Percentiles rank a stretch among this genome's conserved stretches.
Conservation (phyloP, 2,329 filamentous ascomycete species). For the Stemphylium beticola region DNA sequence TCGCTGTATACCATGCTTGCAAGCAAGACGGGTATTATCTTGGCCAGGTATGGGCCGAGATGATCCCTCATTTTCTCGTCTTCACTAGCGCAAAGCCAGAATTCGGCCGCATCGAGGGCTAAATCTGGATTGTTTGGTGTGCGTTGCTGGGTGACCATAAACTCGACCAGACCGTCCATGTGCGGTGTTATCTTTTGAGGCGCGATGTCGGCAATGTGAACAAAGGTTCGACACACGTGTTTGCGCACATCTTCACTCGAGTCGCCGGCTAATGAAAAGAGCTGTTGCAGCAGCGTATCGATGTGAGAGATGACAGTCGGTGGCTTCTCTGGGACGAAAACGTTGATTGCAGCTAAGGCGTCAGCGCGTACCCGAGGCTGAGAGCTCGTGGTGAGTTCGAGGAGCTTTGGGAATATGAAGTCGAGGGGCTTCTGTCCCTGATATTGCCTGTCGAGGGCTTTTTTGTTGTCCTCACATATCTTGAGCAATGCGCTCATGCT, state of each 20-base stretch:
- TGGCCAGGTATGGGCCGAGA: constrained; percentile 77
- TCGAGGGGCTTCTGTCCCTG: constrained; percentile 86
- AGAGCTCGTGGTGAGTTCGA: constrained; percentile 81
- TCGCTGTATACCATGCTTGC: constrained; percentile 96
- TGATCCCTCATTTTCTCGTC: constrained; percentile 79
- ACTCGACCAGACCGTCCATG: constrained; percentile 85
- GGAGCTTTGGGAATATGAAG: constrained; percentile 86
- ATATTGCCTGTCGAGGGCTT: constrained; percentile 83
- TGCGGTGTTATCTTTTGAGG: constrained; percentile 91
- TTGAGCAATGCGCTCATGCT: constrained; percentile 92
- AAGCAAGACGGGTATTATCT: constrained; percentile 88
- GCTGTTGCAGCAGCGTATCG: constrained; percentile 78
- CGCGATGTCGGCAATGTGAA: constrained; percentile 86
- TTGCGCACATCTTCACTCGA: constrained; percentile 80
- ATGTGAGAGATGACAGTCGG: constrained; percentile 81
- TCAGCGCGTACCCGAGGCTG: constrained; percentile 78
- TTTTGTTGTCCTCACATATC: constrained; percentile 95
- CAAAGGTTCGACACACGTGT: constrained; percentile 92
- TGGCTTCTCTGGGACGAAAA: constrained; percentile 86
- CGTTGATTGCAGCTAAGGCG: constrained; percentile 84
- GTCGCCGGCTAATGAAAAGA: constrained; percentile 83
- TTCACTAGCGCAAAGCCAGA: constrained; percentile 94
- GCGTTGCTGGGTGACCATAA: constrained; percentile 88
- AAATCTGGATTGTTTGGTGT: constrained; percentile 82
- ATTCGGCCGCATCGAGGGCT: constrained; percentile 93